Evolutionary conservation across 139 green algal species (phyloP).

Genomic region (Diplosphaera chodatii): DNA sequence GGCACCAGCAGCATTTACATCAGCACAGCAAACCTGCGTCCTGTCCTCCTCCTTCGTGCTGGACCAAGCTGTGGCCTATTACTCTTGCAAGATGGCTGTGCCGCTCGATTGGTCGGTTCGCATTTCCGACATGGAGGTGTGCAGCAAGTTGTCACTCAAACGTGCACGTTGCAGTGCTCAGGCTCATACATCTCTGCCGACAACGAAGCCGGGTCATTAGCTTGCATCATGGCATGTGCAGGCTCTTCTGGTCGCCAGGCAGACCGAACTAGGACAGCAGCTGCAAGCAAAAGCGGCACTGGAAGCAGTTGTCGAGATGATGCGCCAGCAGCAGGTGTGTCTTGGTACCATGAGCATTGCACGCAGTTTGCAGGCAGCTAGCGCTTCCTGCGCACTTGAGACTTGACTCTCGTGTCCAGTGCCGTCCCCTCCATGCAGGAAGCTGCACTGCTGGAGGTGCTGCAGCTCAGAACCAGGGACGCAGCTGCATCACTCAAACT

Average conservation of each 20-base stretch:
- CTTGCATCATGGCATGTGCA: neutral
- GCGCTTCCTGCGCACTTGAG: too few species aligned
- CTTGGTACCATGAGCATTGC: too few species aligned
- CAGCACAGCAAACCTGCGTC: too few species aligned
- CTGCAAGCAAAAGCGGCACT: neutral
- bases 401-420: too few species aligned
- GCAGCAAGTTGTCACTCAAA: too few species aligned
- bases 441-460: neutral
- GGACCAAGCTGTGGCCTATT: too few species aligned
- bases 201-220: neutral
- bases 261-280: neutral
- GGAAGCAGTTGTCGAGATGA: neutral
- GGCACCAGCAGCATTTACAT: too few species aligned
- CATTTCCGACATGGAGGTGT: neutral
- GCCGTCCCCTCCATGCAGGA: neutral
- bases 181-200: too few species aligned
- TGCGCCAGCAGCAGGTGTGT: neutral
- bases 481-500: neutral
- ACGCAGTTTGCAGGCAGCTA: too few species aligned
- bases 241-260: neutral
- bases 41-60: too few species aligned
- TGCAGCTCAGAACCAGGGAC: neutral
- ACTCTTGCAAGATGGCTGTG: neutral
- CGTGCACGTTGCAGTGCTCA: too few species aligned
- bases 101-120: neutral